Percentiles rank a stretch among this genome's conserved stretches.
These are phyloP conservation scores for Buddleja alternifolia DNA, from an alignment of 257 asterid genomes.

Conservation along the genomic window DNA sequence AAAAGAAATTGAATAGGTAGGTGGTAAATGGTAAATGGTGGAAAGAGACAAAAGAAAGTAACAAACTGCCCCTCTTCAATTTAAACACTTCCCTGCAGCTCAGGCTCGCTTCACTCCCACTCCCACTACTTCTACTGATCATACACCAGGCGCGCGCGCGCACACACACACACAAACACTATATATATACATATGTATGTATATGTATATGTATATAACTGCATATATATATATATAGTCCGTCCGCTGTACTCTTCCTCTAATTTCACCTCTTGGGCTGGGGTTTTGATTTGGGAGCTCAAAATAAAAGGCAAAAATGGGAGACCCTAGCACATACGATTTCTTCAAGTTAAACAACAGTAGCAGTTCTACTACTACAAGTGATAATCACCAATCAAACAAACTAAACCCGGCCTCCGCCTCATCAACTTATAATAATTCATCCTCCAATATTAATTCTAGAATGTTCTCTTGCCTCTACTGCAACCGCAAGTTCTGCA, in stretches of 20 bases:
- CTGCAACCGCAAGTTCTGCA: constrained; percentile 83
- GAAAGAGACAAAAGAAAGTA: constrained; percentile 41
- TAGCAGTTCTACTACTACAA: no score
- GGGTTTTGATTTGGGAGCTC: constrained; percentile 16
- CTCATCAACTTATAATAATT: no score
- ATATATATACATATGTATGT: no score
- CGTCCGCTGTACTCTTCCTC: not conserved
- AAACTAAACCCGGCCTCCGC: constrained; percentile 26
- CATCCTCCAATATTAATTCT: constrained; percentile 32
- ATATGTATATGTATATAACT: constrained; percentile 9
- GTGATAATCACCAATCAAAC: not conserved
- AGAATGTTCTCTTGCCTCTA: constrained; percentile 79
- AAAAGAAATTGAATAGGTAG: no score
- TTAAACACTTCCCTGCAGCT: constrained; percentile 10
- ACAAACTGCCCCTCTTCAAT: constrained; percentile 29
- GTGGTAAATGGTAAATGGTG: not conserved
- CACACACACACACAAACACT: not conserved
- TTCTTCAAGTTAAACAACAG: constrained; percentile 47
- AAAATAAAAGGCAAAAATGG: constrained; percentile 39
- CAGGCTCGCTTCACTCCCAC: constrained; percentile 19
- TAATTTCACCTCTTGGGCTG: constrained; percentile 23
- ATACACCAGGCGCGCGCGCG: constrained; percentile 8
- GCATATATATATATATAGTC: not conserved
- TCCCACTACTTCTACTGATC: constrained; percentile 5
- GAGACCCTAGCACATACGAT: constrained; percentile 48